phyloP scores from a whole-genome alignment of 305 asterid species.

The Fraxinus albicans region DNA sequence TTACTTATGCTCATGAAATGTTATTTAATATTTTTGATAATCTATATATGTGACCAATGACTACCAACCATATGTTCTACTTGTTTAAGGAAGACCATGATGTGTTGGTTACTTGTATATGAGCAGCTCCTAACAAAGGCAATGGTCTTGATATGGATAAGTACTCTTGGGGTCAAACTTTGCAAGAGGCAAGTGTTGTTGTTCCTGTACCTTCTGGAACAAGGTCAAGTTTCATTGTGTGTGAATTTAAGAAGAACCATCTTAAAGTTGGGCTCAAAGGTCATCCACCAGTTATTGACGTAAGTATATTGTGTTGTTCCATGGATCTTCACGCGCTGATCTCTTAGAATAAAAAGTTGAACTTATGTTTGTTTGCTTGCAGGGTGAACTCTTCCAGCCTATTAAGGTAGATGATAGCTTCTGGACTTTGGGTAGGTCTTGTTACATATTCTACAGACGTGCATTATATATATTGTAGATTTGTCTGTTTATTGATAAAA shows the following conservation, averaged over 20 bases:
- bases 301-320: conserved; percentile 16
- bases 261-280: conserved; percentile 51
- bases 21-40: not conserved
- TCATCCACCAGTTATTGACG: conserved; percentile 50
- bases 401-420: conserved; percentile 24
- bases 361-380: not conserved
- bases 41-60: not conserved
- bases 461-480: not conserved
- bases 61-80: not conserved
- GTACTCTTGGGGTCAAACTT: conserved; percentile 52
- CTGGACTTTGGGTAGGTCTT: conserved; percentile 18
- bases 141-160: conserved; percentile 72
- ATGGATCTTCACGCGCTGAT: not conserved
- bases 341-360: not conserved
- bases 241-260: conserved; percentile 45
- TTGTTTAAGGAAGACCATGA: not conserved
- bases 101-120: not conserved
- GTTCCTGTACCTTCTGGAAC: conserved; percentile 43
- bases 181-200: conserved; percentile 43
- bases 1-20: not conserved
- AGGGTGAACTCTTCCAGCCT: conserved; percentile 18
- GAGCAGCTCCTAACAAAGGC: conserved; percentile 37
- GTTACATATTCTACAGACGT: not conserved
- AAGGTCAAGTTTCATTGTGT: conserved; percentile 38
- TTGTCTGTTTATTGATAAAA: not conserved